Percentiles rank a stretch among this genome's conserved stretches.
Conservation (phyloP, 306 rosid genomes). For the Corylus heterophylla region DNA sequence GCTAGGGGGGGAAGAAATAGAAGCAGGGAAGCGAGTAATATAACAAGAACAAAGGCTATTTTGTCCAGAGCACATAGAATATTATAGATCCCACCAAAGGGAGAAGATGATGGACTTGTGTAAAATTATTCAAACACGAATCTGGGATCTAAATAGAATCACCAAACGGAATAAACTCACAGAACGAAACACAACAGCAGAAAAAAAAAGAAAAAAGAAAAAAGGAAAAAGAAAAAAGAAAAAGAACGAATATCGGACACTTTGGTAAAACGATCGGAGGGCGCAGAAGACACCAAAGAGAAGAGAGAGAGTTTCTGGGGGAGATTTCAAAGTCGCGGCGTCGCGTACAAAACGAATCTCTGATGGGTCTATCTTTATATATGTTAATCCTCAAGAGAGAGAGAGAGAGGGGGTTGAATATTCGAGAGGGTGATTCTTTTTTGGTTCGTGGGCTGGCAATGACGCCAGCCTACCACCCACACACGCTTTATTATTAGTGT, state of each 20-base stretch:
- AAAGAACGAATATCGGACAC: neutral
- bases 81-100: slow-evolving; percentile 47
- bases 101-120: slow-evolving; percentile 2
- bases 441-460: slow-evolving; percentile 43
- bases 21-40: slow-evolving; percentile 3
- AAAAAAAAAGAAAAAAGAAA: neutral
- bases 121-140: slow-evolving; percentile 35
- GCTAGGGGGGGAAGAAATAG: slow-evolving; percentile 28
- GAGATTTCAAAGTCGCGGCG: slow-evolving; percentile 72
- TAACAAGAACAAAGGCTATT: slow-evolving; percentile 11
- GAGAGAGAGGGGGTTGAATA: slow-evolving; percentile 39
- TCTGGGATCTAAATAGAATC: slow-evolving; percentile 76
- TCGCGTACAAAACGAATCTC: slow-evolving; percentile 77
- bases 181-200: slow-evolving; percentile 17
- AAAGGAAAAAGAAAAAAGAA: slow-evolving; percentile 9
- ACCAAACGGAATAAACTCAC: slow-evolving; percentile 60
- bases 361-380: slow-evolving; percentile 34
- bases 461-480: slow-evolving; percentile 28
- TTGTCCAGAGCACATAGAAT: slow-evolving; percentile 28
- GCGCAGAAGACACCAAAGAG: slow-evolving; percentile 10
- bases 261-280: slow-evolving; percentile 22
- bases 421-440: slow-evolving; percentile 52
- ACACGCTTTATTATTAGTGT: neutral
- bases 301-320: slow-evolving; percentile 15
- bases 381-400: neutral